A percentile compares a stretch with the other conserved stretches of the same genome.
These are phyloP conservation scores for Tinospora cordifolia DNA, from an alignment of 164 flowering plant species.

Conservation along the genomic window DNA sequence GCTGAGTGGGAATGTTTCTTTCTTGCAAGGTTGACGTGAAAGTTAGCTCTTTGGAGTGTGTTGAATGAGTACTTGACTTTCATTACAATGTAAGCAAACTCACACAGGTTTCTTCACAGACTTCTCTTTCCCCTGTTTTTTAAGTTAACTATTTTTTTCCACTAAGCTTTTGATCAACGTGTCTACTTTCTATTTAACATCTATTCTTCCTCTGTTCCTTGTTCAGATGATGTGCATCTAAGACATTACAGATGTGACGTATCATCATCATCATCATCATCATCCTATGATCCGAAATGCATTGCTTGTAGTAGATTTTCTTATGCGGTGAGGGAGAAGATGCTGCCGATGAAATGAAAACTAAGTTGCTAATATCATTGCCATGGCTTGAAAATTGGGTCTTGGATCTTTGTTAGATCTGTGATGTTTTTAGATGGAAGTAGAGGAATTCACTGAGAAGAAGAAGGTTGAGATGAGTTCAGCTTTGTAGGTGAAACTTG, in stretches of 20 bases:
- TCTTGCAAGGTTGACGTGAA: slow-evolving; percentile 47
- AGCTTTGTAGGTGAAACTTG: not conserved
- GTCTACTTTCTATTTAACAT: slow-evolving; percentile 1
- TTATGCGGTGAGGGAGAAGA: no score
- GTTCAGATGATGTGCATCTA: no score
- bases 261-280: no score
- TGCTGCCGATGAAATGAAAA: no score
- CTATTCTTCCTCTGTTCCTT: not conserved
- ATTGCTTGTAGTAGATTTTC: no score
- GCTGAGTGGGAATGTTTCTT: slow-evolving; percentile 8
- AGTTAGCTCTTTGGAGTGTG: slow-evolving; percentile 29
- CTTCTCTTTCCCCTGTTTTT: slow-evolving; percentile 21
- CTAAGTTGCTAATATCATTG: no score
- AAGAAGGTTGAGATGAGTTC: not conserved
- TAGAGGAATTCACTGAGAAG: not conserved
- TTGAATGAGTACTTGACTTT: slow-evolving; percentile 30
- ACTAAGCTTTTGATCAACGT: not conserved
- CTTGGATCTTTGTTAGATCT: no score
- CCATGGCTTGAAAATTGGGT: no score
- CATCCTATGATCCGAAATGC: no score
- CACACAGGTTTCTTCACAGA: slow-evolving; percentile 13
- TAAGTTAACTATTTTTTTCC: not conserved
- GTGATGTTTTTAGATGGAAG: no score
- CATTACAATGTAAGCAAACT: slow-evolving; percentile 63
- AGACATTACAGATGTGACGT: no score